These are phyloP conservation scores for Leptomonas pyrrhocoris DNA, from an alignment of 208 protist genomes.

Conservation along the genomic window DNA sequence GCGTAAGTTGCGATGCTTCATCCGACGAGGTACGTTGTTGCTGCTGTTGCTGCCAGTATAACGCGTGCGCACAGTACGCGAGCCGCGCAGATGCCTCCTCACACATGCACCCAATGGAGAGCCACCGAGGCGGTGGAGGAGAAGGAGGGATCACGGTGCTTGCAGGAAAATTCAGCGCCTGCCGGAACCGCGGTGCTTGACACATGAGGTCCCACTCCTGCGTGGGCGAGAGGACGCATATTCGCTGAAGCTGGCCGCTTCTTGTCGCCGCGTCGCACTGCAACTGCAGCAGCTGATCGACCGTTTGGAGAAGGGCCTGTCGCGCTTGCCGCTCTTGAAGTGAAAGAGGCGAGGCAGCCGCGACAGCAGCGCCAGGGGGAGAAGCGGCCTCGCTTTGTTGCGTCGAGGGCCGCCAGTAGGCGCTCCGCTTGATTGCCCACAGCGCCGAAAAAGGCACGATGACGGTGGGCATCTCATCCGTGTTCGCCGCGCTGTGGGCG, in stretches of 20 bases:
- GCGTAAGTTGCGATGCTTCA: not conserved
- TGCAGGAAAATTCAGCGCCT: slow-evolving; percentile 1
- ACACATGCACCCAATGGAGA: slow-evolving; percentile 51
- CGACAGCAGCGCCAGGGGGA: not conserved
- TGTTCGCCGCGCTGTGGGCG: not conserved
- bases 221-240: slow-evolving; percentile 27
- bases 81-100: slow-evolving; percentile 43
- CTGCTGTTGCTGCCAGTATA: slow-evolving; percentile 18
- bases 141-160: not conserved
- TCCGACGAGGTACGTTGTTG: not conserved
- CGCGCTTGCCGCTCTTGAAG: slow-evolving; percentile 74
- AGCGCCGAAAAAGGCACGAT: slow-evolving; percentile 67
- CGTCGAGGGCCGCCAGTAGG: slow-evolving; percentile 34
- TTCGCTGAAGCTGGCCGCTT: slow-evolving; percentile 1
- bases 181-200: slow-evolving; percentile 36
- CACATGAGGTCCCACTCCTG: slow-evolving; percentile 75
- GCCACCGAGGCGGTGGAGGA: slow-evolving; percentile 22
- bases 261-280: slow-evolving; percentile 24
- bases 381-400: not conserved
- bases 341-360: slow-evolving; percentile 25
- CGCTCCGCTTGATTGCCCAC: slow-evolving; percentile 59
- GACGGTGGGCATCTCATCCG: slow-evolving; percentile 6
- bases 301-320: slow-evolving; percentile 50
- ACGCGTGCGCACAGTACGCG: slow-evolving; percentile 42
- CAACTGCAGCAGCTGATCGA: slow-evolving; percentile 64